Conservation (phyloP, 257 asterid genomes). For the Apocynum venetum region DNA sequence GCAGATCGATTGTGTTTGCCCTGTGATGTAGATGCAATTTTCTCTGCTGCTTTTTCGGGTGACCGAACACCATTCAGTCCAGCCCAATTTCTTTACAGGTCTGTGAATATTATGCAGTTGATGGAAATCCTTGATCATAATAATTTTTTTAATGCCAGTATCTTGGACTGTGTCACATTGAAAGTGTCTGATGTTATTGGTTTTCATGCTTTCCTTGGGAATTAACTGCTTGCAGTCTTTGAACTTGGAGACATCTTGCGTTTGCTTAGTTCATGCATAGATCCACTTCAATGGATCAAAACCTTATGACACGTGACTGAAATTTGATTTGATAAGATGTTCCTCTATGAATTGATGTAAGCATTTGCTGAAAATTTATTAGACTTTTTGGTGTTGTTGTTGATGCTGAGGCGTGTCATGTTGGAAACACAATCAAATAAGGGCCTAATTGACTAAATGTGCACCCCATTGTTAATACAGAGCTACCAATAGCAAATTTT, state of each 20-base stretch:
- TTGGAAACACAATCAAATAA: neutral
- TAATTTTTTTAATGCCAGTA: neutral
- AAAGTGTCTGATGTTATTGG: neutral
- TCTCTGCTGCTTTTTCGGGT: conserved; percentile 60
- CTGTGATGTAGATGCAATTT: conserved; percentile 59
- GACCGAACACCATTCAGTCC: conserved; percentile 63
- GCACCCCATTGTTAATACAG: neutral
- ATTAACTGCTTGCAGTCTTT: neutral
- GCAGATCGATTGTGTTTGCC: conserved; percentile 54
- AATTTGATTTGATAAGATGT: neutral
- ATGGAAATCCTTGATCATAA: neutral
- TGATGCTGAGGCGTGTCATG: neutral
- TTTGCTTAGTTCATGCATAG: neutral
- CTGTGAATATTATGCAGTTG: conserved; percentile 17
- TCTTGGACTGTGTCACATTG: neutral
- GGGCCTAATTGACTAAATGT: no score
- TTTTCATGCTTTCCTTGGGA: neutral
- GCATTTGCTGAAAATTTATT: neutral
- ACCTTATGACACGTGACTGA: neutral
- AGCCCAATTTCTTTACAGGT: conserved; percentile 75
- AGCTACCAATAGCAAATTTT: no score
- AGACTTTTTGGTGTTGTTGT: neutral
- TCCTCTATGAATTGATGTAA: neutral
- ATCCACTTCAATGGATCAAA: neutral
- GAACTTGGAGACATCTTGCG: neutral